Evolutionary conservation across 768 basidiomycete genomes (phyloP), one percentile per base, ranked within the genome.

Genomic region (Leccinum obscurum): DNA sequence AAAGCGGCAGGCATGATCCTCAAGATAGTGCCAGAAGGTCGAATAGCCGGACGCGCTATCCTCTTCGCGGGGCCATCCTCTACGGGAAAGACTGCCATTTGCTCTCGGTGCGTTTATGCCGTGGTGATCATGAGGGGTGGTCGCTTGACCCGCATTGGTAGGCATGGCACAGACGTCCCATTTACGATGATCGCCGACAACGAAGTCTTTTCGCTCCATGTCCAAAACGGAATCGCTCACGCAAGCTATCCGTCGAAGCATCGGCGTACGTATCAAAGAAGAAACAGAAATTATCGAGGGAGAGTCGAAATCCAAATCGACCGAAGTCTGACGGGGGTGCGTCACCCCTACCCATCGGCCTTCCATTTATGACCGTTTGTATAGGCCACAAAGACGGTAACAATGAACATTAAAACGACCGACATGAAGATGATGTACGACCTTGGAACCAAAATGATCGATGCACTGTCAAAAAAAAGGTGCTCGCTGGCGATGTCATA

Each of bases 361-460:
- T 5, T 24, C 9, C 39, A 13, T 37, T 52, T 34, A 58, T 55
- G n/a, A 28, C 20, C 4, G 22, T 60, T 28, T 39, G 8, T 57
- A 32, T 68, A 97, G 95, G 93, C 95, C 0, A 97, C 95, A 5
- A 98, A 98, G 78, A 28, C 28, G 28, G 28, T 8, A 28, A 95
- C 97, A 73, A 75, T 98, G 61, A 98, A 96, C 0, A 90, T 99
- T 68, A 98, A 98, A 77, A 96, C 93, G 14, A 97, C 95, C 3
- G 96, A 98, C 74, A 98, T 98, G 97, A 96, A 98, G 78, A 98
- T 96, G 5, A 90, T 99, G 30, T 99, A 99, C 72, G 97, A 99
- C 76, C 83, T 98, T 32, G 97, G 97, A 11, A 93, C 89, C 54
- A 99, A 98, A 83, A 98, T 99, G 97, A 98, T 99, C 53, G 97